Base-by-base conservation (phyloP, 2,329 filamentous ascomycete species). In the Colletotrichum liriopes region DNA sequence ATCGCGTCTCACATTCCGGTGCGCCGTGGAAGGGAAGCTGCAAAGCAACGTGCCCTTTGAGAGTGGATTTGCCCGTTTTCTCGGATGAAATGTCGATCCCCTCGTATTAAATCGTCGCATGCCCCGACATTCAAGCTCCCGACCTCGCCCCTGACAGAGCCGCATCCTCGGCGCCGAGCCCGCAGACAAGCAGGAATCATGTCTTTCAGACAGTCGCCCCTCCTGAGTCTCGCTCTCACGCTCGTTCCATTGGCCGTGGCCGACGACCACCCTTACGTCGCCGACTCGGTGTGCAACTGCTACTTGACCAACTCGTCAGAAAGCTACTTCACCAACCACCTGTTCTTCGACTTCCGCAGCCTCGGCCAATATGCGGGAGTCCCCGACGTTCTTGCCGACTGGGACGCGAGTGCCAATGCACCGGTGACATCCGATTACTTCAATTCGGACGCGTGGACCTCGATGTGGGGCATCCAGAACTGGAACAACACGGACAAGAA, bases 281-380 rank as follows among this genome's bases (percentile, higher is more conserved):
- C 80, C 14, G 81, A 83, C 63, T 75, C 78, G 35, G 76, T 79
- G 52, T 89, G 87, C 77, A 80, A 81, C 67, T 88, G 87, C 76
- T 89, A 83, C 74, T 77, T 85, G 61, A 86, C 84, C 75, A 87
- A 88, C 74, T 84, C 81, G 55, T 83, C 82, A 16, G 81, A 80
- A 54, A 76, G 77, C 52, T 88, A 84, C 78, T 88, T 85, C 75
- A 78, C 81, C 23, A 78, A 81, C 23, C 87, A 87, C 76, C 75
- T 78, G 47, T 88, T 89, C 79, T 86, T 85, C 74, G 87, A 89
- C 77, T 89, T 87, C 74, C 81, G 86, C 56, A 78, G 78, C 49
- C 82, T 86, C 26, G 52, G 77, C 2, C 74, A 84, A 32, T 82
- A 85, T 66, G 84, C 83, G 4, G 74, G 77, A 56, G 79, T 82